phyloP scores from a whole-genome alignment of 2,329 filamentous ascomycete genomes.

The Leptographium lundbergii region DNA sequence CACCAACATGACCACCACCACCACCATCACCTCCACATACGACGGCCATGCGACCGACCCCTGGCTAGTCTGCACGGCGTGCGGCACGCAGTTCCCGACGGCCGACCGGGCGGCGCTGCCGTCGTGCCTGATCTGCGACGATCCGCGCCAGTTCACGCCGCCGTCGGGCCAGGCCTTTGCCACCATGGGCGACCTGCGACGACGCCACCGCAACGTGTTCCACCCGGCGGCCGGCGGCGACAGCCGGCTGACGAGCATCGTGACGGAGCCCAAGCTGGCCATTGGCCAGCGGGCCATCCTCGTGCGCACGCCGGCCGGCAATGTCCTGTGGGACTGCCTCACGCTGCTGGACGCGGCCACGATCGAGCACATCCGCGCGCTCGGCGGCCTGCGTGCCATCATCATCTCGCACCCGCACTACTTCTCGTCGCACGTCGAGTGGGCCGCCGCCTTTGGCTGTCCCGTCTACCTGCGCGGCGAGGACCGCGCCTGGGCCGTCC shows the following conservation, averaged over 20 bases:
- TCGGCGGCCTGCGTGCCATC: conserved; percentile 59
- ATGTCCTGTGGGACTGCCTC: conserved; percentile 71
- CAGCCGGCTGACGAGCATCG: conserved; percentile 30
- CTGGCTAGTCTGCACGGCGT: conserved; percentile 49
- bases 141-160: conserved; percentile 59
- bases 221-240: conserved; percentile 29
- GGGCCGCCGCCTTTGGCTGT: conserved; percentile 56
- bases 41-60: conserved; percentile 8
- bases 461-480: conserved; percentile 55
- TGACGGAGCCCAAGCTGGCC: conserved; percentile 45
- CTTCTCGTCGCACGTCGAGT: conserved; percentile 64
- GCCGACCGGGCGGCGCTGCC: conserved; percentile 32
- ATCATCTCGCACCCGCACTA: conserved; percentile 74
- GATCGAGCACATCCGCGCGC: conserved; percentile 36
- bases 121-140: conserved; percentile 60
- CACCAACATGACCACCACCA: too few relatives aligned
- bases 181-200: conserved; percentile 34
- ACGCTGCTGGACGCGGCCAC: conserved; percentile 56
- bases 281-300: conserved; percentile 68
- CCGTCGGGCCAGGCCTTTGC: conserved; percentile 53
- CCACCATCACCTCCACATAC: conserved; percentile 4
- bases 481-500: conserved; percentile 52
- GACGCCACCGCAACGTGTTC: conserved; percentile 40
- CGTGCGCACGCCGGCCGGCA: conserved; percentile 50
- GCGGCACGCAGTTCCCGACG: conserved; percentile 56